Base-by-base conservation (phyloP, 768 basidiomycete species). In the Leccinum rimulosum region DNA sequence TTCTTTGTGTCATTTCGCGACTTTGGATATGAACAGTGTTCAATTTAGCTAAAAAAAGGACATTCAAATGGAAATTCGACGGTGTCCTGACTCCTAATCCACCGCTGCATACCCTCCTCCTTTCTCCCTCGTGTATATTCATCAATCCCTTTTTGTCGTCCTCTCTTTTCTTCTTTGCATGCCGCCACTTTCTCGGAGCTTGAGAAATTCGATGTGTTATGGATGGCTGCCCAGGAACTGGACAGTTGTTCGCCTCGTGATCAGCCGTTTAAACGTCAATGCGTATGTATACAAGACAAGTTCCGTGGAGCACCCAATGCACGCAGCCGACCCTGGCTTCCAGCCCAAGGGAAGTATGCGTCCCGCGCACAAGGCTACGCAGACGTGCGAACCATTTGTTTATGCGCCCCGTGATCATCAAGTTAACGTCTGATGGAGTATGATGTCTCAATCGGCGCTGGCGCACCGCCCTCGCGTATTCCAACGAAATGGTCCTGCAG, bases 11-110 rank as follows among this genome's bases (percentile, higher is more conserved):
- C 12, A 48, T 12, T 27, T 47, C 19, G 4, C 19, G 22, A 33
- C 38, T 49, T 17, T 31, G 33, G 52, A 52, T 52, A 54, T 30
- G 48, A 49, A 25, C 40, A 3, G 4, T 52, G 50, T 58, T 55
- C 53, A 57, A 58, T 69, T 45, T 68, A 60, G 22, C 60, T 51
- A 57, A 60, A 66, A 59, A 50, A 52, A 56, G 49, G 25, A 25
- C 4, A 15, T 27, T 15, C 19, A 15, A 19, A 56, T 47, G 9
- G 17, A 19, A 56, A 35, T 27, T 27, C 15, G 40, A 27, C 15
- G n/a, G 11, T 30, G 12, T 27, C 35, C 30, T 31, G 40, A 33
- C 33, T 33, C 33, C 12, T 33, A 4, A 33, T 33, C 33, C 33
- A 33, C 33, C 33, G 0, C 33, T 33, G 30, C 27, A 57, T 35